Base-by-base conservation (phyloP, 441 rosid genomes). In the Sinapis alba region DNA sequence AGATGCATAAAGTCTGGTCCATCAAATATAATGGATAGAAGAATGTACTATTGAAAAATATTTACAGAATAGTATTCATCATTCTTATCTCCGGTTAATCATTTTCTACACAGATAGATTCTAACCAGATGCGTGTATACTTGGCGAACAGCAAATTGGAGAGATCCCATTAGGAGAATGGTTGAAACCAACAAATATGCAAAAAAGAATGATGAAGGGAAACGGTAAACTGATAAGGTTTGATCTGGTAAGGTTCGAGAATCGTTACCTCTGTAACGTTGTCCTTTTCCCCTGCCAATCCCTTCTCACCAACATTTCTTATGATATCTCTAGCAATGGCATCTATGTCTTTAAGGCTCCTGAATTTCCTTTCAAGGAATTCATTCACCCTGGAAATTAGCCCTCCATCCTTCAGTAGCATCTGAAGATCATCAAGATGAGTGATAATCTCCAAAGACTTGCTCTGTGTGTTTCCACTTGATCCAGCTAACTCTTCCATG, bases 401-500 rank as follows among this genome's bases (percentile, higher is more conserved):
- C 51, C 75, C 82, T 64, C 77, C 87, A 73, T 89, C 91, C 83
- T 87, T 85, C 81, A 86, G 38, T 67, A 83, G 83, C 81, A 77
- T 69, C 74, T 88, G 89, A 69, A 94, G 85, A 83, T 87, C 72
- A 69, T 81, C 75, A 71, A 91, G 81, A 73, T 80, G 81, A 75
- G 80, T 77, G 47, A 81, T 71, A 77, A 91, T 80, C 84, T 95
- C 98, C 61, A 83, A 54, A 24, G 88, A 84, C 56, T 81, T 88
- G 76, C 80, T 86, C 21, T 87, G 85, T 21, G 86, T 70, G 84
- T 78, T 85, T 70, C 89, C 92, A 71, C 72, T 87, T 60, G 84
- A 80, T 84, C 89, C 92, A 63, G 89, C 82, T 84, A 92, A 80
- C 81, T 92, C 98, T 76, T 91, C 92, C 89, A 86, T 85, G 87